Conservation (phyloP, 768 basidiomycete genomes). For the Baorangia bicolor region DNA sequence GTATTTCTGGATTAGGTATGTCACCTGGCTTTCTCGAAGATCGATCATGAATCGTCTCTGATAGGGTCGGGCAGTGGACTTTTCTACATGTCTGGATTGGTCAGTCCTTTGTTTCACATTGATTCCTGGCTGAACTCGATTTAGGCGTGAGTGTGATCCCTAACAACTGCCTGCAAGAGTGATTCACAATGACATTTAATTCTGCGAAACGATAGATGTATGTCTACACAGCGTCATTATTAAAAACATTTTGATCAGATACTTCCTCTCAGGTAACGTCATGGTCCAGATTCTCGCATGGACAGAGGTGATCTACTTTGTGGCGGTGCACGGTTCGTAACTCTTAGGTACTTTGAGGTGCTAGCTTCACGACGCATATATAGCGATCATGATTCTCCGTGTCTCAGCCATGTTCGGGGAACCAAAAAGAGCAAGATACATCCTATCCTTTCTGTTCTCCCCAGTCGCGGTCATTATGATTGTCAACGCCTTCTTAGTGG, state of each 20-base stretch:
- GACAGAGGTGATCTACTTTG: neutral
- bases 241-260: neutral
- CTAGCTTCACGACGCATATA: neutral
- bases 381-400: conserved; percentile 17
- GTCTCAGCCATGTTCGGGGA: conserved; percentile 14
- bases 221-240: neutral
- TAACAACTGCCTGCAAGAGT: no score
- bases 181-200: neutral
- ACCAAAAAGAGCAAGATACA: neutral
- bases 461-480: neutral
- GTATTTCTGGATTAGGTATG: conserved; percentile 1
- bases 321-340: conserved; percentile 5
- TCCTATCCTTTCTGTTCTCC: conserved; percentile 2
- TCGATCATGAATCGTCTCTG: neutral
- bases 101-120: neutral
- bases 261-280: neutral
- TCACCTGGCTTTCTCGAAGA: neutral
- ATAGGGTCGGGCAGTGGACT: neutral
- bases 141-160: conserved; percentile 5
- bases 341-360: neutral
- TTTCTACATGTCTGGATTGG: neutral
- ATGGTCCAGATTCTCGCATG: neutral
- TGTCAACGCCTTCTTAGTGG: neutral
- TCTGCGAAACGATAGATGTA: conserved; percentile 3
- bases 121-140: neutral